Conservation (phyloP, 225 moss, liverwort and hornwort genomes). For the Ulota crispa region DNA sequence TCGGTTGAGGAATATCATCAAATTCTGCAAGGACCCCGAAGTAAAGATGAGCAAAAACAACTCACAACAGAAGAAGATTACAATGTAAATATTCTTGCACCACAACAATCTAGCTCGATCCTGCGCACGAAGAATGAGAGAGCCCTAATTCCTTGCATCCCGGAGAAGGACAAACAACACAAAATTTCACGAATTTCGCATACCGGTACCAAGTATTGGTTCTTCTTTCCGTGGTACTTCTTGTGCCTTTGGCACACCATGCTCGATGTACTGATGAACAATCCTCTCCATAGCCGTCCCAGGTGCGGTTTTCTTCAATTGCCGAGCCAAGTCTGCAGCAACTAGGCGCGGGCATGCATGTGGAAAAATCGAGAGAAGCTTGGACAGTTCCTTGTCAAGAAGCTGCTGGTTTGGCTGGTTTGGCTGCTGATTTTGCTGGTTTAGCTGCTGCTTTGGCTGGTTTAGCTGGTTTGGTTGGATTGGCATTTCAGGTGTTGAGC, state of each 20-base stretch:
- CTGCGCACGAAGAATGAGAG: not conserved
- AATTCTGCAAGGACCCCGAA: constrained; percentile 8
- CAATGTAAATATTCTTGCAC: not conserved
- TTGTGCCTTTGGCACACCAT: constrained; percentile 32
- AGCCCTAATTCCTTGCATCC: not conserved
- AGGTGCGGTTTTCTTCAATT: constrained; percentile 41
- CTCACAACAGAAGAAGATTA: not conserved
- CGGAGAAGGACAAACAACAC: not conserved
- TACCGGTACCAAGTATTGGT: constrained; percentile 26
- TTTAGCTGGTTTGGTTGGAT: not conserved
- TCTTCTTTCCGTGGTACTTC: not conserved
- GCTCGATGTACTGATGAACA: constrained; percentile 19
- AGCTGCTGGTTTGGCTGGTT: constrained; percentile 7
- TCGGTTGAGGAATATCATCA: constrained; percentile 25
- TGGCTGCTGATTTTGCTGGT: too few relatives aligned
- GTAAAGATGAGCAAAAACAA: constrained; percentile 11
- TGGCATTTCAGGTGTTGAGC: not conserved
- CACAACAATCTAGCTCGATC: not conserved
- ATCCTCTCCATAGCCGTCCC: constrained; percentile 35
- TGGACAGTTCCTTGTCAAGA: constrained; percentile 39
- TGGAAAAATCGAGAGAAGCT: constrained; percentile 43
- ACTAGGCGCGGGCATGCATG: constrained; percentile 22
- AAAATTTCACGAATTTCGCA: not conserved
- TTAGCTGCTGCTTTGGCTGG: constrained; percentile 9
- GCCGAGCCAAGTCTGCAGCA: constrained; percentile 28